A percentile compares a stretch with the other conserved stretches of the same genome.
These are phyloP conservation scores for Cyclanthera cordifolia DNA, from an alignment of 306 rosid genomes.

Conservation along the genomic window DNA sequence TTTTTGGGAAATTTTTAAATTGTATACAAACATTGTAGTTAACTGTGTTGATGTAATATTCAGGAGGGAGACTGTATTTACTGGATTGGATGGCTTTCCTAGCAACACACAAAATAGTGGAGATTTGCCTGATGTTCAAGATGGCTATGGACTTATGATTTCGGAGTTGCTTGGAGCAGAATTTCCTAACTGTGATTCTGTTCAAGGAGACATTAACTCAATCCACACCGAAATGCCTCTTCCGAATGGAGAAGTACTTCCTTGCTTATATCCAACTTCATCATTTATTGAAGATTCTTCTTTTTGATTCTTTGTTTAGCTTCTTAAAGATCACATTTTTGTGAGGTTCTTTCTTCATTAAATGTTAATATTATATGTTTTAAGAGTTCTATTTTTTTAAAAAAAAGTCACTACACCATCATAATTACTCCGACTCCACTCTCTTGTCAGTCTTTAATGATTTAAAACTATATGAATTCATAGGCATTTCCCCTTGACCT, in stretches of 20 bases:
- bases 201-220: conserved; percentile 51
- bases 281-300: conserved; percentile 5
- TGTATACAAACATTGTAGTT: neutral
- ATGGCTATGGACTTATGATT: conserved; percentile 88
- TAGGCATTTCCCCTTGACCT: neutral
- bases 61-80: conserved; percentile 66
- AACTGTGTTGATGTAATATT: conserved; percentile 17
- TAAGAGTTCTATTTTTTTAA: neutral
- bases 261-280: conserved; percentile 19
- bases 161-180: conserved; percentile 76
- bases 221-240: conserved; percentile 64
- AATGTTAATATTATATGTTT: neutral
- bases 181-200: conserved; percentile 68
- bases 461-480: neutral
- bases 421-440: conserved; percentile 8
- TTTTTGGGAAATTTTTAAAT: neutral
- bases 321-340: conserved; percentile 4
- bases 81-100: conserved; percentile 56
- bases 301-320: conserved; percentile 12
- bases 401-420: conserved; percentile 9
- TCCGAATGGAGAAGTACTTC: conserved; percentile 55
- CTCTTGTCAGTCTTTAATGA: neutral
- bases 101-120: conserved; percentile 45
- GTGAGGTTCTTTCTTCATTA: neutral
- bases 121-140: conserved; percentile 70